phyloP scores from a whole-genome alignment of 257 asterid species.

The Solanum bulbocastanum region DNA sequence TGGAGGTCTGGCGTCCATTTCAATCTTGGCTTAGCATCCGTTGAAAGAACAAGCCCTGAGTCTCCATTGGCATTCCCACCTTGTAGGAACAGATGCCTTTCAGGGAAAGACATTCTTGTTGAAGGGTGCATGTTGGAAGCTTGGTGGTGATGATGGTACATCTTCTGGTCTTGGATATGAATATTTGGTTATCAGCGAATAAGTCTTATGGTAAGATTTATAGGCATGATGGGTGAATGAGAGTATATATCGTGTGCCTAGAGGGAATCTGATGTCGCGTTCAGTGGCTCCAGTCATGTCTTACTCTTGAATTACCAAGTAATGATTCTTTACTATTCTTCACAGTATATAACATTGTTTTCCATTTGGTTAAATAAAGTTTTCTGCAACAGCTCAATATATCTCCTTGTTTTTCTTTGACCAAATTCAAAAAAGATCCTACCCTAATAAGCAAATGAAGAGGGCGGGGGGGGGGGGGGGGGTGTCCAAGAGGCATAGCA shows the following conservation, averaged over 20 bases:
- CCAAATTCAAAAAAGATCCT: conserved; percentile 9
- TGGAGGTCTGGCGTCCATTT: conserved; percentile 97
- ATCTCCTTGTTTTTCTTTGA: conserved; percentile 19
- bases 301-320: conserved; percentile 17
- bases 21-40: conserved; percentile 94
- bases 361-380: conserved; percentile 14
- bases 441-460: conserved; percentile 38
- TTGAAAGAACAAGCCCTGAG: conserved; percentile 85
- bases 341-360: conserved; percentile 6
- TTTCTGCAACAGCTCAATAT: conserved; percentile 19
- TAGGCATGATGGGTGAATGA: background rate
- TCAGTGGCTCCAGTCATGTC: conserved; percentile 17
- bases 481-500: conserved; percentile 56
- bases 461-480: background rate
- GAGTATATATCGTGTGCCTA: conserved; percentile 24
- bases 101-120: conserved; percentile 54
- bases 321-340: conserved; percentile 14
- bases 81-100: conserved; percentile 67
- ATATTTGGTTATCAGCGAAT: conserved; percentile 9
- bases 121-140: conserved; percentile 46
- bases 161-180: conserved; percentile 19
- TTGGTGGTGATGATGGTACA: conserved; percentile 71
- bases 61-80: conserved; percentile 54
- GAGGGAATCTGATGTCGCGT: conserved; percentile 21
- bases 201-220: conserved; percentile 8